A percentile compares a stretch with the other conserved stretches of the same genome.
phyloP scores from a whole-genome alignment of 257 asterid species.

The Solanum neorickii region DNA sequence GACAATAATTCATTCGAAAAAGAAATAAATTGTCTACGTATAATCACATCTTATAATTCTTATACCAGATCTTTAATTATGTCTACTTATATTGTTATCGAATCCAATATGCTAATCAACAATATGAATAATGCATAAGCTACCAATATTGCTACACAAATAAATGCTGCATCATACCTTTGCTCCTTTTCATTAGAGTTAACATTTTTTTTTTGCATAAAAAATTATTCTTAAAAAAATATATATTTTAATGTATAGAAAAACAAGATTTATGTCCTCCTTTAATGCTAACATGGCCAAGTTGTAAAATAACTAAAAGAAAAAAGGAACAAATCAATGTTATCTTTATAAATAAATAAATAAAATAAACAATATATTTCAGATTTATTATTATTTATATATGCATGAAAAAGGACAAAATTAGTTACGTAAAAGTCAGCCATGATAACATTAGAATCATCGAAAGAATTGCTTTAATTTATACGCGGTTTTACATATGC shows the following conservation, averaged over 20 bases:
- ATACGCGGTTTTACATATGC: slow-evolving; percentile 20
- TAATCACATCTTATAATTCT: not conserved
- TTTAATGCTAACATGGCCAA: slow-evolving; percentile 1
- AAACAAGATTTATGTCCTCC: not conserved
- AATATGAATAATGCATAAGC: not conserved
- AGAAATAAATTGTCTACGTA: not conserved
- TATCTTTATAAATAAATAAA: not conserved
- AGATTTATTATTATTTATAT: no score
- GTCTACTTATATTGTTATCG: not conserved
- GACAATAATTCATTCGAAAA: no score
- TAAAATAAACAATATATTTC: not conserved
- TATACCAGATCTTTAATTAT: not conserved
- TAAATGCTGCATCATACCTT: not conserved
- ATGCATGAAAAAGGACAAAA: not conserved
- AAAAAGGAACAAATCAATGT: not conserved
- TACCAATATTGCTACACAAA: not conserved
- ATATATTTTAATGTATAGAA: not conserved
- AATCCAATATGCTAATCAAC: not conserved
- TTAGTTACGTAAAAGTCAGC: slow-evolving; percentile 2
- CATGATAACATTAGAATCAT: slow-evolving; percentile 1
- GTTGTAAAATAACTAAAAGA: not conserved
- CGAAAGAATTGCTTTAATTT: slow-evolving; percentile 1
- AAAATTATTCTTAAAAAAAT: no score
- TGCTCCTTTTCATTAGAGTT: not conserved
- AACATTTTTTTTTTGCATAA: not conserved